A percentile compares a stretch with the other conserved stretches of the same genome.
phyloP scores from a whole-genome alignment of 106 monocot genomes.

The Dioscorea alata region DNA sequence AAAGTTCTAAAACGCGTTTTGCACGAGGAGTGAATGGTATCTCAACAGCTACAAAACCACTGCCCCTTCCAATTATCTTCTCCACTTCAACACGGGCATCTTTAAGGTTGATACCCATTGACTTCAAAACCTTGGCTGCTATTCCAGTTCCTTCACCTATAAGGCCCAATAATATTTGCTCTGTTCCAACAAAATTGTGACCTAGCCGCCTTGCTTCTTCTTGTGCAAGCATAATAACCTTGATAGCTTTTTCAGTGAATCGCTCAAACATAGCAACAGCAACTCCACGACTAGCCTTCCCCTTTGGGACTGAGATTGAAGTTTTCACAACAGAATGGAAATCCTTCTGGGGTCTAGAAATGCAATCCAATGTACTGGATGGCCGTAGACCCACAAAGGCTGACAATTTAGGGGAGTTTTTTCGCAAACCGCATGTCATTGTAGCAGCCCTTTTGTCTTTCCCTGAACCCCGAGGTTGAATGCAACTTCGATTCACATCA shows the following conservation, averaged over 20 bases:
- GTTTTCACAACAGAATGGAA: slow-evolving; percentile 33
- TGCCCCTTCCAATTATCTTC: slow-evolving; percentile 70
- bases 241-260: slow-evolving; percentile 78
- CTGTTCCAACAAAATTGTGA: slow-evolving; percentile 78
- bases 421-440: slow-evolving; percentile 19
- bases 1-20: slow-evolving; percentile 71
- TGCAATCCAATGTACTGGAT: slow-evolving; percentile 23
- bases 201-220: slow-evolving; percentile 70
- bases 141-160: slow-evolving; percentile 79
- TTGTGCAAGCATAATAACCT: slow-evolving; percentile 84
- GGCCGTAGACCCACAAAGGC: slow-evolving; percentile 34
- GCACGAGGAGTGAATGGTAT: slow-evolving; percentile 78
- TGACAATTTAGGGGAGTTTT: slow-evolving; percentile 18
- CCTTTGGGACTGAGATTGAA: slow-evolving; percentile 29
- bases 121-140: slow-evolving; percentile 72
- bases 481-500: slow-evolving; percentile 13
- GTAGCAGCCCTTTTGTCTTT: slow-evolving; percentile 13
- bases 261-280: slow-evolving; percentile 68
- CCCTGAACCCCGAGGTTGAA: slow-evolving; percentile 14
- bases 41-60: slow-evolving; percentile 78
- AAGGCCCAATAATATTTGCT: slow-evolving; percentile 64
- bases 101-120: slow-evolving; percentile 84
- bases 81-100: slow-evolving; percentile 83
- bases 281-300: slow-evolving; percentile 27
- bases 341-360: slow-evolving; percentile 16